Evolutionary conservation across 495 filamentous ascomycete species (phyloP), one percentile per base, ranked within the genome.

Genomic region (Pyrenopolyporus hunteri): DNA sequence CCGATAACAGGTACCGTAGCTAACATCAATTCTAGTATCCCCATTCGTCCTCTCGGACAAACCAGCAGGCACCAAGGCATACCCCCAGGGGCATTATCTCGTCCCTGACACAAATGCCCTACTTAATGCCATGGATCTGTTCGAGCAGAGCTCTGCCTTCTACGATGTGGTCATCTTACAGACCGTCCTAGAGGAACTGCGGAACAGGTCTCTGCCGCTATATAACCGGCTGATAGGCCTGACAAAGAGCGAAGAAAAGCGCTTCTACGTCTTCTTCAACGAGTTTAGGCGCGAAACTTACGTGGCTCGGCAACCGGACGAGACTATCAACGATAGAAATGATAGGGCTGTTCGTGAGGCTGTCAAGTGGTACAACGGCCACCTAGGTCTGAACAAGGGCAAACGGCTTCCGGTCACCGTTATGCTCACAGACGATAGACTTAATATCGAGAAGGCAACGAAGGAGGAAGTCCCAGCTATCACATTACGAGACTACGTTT

Each of bases 201-300:
- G 89, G 64, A 97, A 97, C 70, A 86, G 93, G 44, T 98, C 94
- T 7, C 72, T 98, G 48, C 94, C 94, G 17, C 81, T 98, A 45
- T 98, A 98, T 78, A 96, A 97, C 69, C 92, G 94, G 32, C 80
- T 98, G 13, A 84, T 97, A 46, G 83, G 86, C 14, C 77, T 98
- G 66, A 95, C 92, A 23, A 95, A 90, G 71, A 96, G 92, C 65
- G 90, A 95, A 67, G 92, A 96, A 29, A 98, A 98, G 76, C 85
- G 93, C 10, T 98, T 96, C 70, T 98, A 97, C 72, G 89, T 98
- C 39, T 98, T 98, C 75, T 98, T 98, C 82, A 98, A 98, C 73
- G 94, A 98, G 55, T 98, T 98, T 69, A 85, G 94, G 33, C 79
- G 89, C 35, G 94, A 98, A 75, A 98, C 94, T 6, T 87, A 97